Percentiles rank a stretch among this genome's conserved stretches.
Conservation (phyloP, 192 early-diverging fungal species). For the Rhizophagus clarus region DNA sequence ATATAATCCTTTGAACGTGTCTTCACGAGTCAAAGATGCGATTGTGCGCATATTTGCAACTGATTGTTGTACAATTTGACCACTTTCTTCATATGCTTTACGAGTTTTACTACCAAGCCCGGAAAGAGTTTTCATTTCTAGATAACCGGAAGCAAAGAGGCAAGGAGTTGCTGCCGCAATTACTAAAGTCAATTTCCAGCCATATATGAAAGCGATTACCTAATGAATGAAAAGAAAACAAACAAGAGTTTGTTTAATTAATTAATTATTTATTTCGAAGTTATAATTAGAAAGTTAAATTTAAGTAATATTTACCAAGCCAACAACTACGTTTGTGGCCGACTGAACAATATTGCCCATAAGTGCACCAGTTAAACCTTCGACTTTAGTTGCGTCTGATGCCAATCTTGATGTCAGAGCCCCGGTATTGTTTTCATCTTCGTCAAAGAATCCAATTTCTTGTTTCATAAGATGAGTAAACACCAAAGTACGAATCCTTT, state of each 20-base stretch:
- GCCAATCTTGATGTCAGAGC: slow-evolving; percentile 80
- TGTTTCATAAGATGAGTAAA: slow-evolving; percentile 80
- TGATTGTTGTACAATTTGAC: slow-evolving; percentile 83
- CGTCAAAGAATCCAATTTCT: slow-evolving; percentile 87
- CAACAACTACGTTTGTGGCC: slow-evolving; percentile 38
- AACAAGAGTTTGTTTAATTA: slow-evolving; percentile 23
- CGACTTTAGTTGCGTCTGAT: slow-evolving; percentile 65
- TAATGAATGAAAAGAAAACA: not conserved
- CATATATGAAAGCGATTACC: slow-evolving; percentile 11
- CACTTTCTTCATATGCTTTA: slow-evolving; percentile 72
- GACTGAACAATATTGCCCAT: slow-evolving; percentile 53
- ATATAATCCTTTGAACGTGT: slow-evolving; percentile 68
- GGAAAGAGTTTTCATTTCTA: slow-evolving; percentile 45
- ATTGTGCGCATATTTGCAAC: slow-evolving; percentile 86
- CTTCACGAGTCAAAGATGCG: slow-evolving; percentile 72
- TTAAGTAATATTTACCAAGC: slow-evolving; percentile 21
- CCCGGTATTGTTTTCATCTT: slow-evolving; percentile 71
- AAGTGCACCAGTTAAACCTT: slow-evolving; percentile 49
- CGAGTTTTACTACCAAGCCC: slow-evolving; percentile 50
- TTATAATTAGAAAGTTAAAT: no score
- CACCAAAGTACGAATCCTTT: slow-evolving; percentile 60
- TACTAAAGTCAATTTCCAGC: slow-evolving; percentile 31
- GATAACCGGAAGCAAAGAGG: slow-evolving; percentile 41
- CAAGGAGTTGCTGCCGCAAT: slow-evolving; percentile 13
- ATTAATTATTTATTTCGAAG: no score